These are phyloP conservation scores for Cutaneotrichosporon cavernicola DNA, from an alignment of 1,284 basidiomycete species.

Conservation along the genomic window DNA sequence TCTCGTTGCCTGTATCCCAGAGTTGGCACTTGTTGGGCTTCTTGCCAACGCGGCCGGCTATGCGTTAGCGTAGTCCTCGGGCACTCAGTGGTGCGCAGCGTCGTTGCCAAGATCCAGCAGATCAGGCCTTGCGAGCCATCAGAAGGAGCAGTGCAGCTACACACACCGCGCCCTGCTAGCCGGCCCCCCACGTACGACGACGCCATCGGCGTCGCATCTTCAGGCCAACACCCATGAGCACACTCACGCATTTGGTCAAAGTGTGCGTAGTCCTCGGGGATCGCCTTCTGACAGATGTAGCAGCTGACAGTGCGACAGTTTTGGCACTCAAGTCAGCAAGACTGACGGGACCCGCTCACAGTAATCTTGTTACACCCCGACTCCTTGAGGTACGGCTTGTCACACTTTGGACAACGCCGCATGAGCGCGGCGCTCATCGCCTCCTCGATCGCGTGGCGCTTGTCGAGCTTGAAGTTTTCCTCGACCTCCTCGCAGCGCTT, in stretches of 20 bases:
- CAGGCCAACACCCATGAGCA: not conserved
- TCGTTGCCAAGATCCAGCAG: no score
- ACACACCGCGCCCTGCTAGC: no score
- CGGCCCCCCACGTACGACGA: no score
- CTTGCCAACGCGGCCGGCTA: not conserved
- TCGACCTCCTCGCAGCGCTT: conserved; percentile 75
- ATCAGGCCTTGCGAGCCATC: no score
- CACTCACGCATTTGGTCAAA: conserved; percentile 58
- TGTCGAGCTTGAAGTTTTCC: conserved; percentile 68
- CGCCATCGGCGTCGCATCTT: no score
- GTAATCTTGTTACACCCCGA: conserved; percentile 62
- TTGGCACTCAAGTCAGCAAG: conserved; percentile 55
- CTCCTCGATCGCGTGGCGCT: conserved; percentile 75
- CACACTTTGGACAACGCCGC: conserved; percentile 68
- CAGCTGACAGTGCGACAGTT: conserved; percentile 69
- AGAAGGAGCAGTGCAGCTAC: no score
- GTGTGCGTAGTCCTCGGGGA: conserved; percentile 65
- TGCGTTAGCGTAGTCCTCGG: not conserved
- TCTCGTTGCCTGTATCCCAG: conserved; percentile 59
- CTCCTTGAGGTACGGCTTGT: conserved; percentile 49
- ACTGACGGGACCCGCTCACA: conserved; percentile 49
- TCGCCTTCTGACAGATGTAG: conserved; percentile 70
- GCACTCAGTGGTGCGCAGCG: no score
- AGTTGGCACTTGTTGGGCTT: conserved; percentile 60
- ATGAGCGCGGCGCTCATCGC: conserved; percentile 83